Conservation (phyloP, 176 grass and related monocot species). For the Saccharum spontaneum region DNA sequence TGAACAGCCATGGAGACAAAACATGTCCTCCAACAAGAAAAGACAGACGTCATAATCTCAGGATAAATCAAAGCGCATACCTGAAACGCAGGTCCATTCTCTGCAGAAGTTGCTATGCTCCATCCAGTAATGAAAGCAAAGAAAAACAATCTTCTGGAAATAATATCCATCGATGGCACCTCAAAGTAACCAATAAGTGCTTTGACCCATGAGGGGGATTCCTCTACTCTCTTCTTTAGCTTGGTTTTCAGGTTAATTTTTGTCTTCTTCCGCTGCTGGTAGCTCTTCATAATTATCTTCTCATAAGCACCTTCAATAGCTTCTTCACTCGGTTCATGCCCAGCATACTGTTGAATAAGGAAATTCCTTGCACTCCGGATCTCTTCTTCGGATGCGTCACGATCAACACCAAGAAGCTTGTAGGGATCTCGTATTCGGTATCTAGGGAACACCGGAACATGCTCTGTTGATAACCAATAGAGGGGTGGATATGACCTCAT, state of each 20-base stretch:
- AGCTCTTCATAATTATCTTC: slow-evolving; percentile 93
- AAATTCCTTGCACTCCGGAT: slow-evolving; percentile 78
- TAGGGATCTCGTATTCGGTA: slow-evolving; percentile 72
- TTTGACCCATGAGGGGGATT: slow-evolving; percentile 84
- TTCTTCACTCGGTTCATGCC: slow-evolving; percentile 77
- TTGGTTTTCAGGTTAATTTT: slow-evolving; percentile 94
- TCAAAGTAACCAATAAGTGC: slow-evolving; percentile 74
- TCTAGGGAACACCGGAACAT: slow-evolving; percentile 69
- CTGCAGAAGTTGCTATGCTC: slow-evolving; percentile 83
- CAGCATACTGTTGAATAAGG: slow-evolving; percentile 74
- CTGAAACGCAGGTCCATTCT: slow-evolving; percentile 95
- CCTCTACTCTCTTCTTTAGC: slow-evolving; percentile 68
- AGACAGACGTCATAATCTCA: not conserved
- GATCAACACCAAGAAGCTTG: slow-evolving; percentile 74
- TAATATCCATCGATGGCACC: slow-evolving; percentile 67
- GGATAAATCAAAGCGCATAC: slow-evolving; percentile 45
- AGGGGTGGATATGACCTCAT: not conserved
- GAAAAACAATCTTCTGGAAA: slow-evolving; percentile 80
- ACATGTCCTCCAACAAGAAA: slow-evolving; percentile 26
- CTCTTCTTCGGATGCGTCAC: slow-evolving; percentile 89
- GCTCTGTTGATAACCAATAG: slow-evolving; percentile 49
- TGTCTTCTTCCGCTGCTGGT: slow-evolving; percentile 71
- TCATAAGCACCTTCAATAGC: slow-evolving; percentile 94
- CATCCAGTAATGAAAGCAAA: slow-evolving; percentile 94
- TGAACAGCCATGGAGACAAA: not conserved